Base-by-base conservation (phyloP, 148 eudicot genomes). In the Cornus kousa region DNA sequence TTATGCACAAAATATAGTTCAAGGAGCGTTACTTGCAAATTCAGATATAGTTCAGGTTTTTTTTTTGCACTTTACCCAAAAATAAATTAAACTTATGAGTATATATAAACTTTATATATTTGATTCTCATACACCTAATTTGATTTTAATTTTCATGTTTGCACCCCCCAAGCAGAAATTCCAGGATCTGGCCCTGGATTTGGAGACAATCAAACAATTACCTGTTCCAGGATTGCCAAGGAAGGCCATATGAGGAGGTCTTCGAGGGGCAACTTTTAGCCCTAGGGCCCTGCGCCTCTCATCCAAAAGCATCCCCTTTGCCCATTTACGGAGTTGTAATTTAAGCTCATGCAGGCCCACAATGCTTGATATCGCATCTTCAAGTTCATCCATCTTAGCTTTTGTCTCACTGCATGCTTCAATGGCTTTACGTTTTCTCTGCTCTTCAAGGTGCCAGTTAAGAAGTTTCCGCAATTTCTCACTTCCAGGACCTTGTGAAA, bases 171-270 rank as follows among this genome's bases (percentile, higher is more conserved):
- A 43, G 10, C 48, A 43, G 6, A 43, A 43, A 43, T 9, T 6
- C 48, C 8, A 43, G 48, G 48, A 43, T 43, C 48, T 10, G 10
- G 6, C 48, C 48, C 48, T 43, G 48, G 43, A 43, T 43, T 43
- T 43, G 55, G 19, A 72, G 28, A 31, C 59, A 28, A 59, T 17
- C 31, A 43, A 77, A 12, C 74, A 76, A 33, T 75, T 82, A 94
- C 99, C 99, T 92, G 99, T 94, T 84, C 99, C 99, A 37, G 98
- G 99, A 77, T 94, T 97, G 71, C 99, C 99, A 75, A 97, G 97
- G 78, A 94, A 97, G 57, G 99, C 99, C 99, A 97, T 97, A 80
- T 97, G 99, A 37, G 99, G 98, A 77, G 97, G 94, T 80, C 95
- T 89, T 82, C 99, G 86, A 65, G 96, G 81, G 72, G 93, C 97